A percentile compares a stretch with the other conserved stretches of the same genome.
Evolutionary conservation across 2,329 filamentous ascomycete species (phyloP).

Genomic region (Paraconiothyrium brasiliense): DNA sequence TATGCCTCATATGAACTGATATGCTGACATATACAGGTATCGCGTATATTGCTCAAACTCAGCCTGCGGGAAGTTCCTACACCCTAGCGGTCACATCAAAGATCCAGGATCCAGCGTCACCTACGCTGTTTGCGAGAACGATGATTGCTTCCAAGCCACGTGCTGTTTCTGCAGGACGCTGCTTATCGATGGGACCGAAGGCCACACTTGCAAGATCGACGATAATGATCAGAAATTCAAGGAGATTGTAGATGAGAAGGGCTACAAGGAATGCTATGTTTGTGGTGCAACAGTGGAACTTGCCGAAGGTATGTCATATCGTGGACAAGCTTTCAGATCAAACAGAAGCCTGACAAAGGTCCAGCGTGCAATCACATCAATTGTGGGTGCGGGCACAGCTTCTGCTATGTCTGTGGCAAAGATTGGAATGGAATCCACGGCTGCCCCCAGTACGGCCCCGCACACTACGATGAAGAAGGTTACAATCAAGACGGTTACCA

Average conservation of each 20-base stretch:
- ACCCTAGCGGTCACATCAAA: constrained; percentile 28
- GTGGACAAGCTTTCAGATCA: not conserved
- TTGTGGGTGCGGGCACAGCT: constrained; percentile 40
- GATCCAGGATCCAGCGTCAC: constrained; percentile 23
- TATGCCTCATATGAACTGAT: not conserved
- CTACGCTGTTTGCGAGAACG: constrained; percentile 35
- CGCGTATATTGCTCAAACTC: constrained; percentile 38
- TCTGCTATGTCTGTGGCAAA: constrained; percentile 47
- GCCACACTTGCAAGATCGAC: constrained; percentile 33
- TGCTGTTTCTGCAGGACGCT: constrained; percentile 37
- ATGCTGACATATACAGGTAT: constrained; percentile 27
- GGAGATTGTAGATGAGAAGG: constrained; percentile 31
- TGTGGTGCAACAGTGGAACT: constrained; percentile 41
- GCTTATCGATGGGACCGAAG: constrained; percentile 17
- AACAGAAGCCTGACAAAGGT: not conserved
- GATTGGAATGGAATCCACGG: constrained; percentile 40
- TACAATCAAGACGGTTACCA: constrained; percentile 46
- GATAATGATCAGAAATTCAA: constrained; percentile 39
- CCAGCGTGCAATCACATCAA: constrained; percentile 46
- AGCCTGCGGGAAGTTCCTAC: constrained; percentile 35
- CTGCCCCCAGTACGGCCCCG: constrained; percentile 44
- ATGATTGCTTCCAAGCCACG: constrained; percentile 31
- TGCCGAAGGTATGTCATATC: constrained; percentile 23
- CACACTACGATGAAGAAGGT: constrained; percentile 40
- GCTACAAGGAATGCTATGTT: constrained; percentile 39